Base-by-base conservation (phyloP, 805 yeast genomes). In the Lipomyces mesembrius region DNA sequence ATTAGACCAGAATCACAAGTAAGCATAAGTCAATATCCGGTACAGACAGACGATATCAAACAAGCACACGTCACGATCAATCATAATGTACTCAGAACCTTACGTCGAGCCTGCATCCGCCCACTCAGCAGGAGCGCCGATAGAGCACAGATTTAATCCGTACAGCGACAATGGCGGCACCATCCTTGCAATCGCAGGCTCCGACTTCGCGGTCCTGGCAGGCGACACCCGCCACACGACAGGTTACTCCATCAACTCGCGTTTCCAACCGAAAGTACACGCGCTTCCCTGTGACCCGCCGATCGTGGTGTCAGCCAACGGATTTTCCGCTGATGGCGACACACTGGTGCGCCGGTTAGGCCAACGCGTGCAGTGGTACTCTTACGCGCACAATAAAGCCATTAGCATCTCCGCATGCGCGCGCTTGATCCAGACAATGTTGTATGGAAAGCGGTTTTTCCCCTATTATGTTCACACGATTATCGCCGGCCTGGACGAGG, bases 211-310 rank as follows among this genome's bases (percentile, higher is more conserved):
- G 22, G 95, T 95, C 46, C 83, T 95, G 68, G 99, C 99, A 0
- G 98, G 98, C 57, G 99, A 95, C 78, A 95, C 99, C n/a, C 89
- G 99, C 82, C 96, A 90, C 75, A 91, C 97, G 4, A 88, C 90
- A 22, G 99, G 98, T 27, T 95, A 92, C 80, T 88, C 91, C 70
- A 95, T 95, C 78, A 92, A 95, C 78, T 88, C 98, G 9, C 87
- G 99, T 76, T 88, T 90, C 78, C 95, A 91, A 78, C 95, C 97
- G 55, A 93, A 92, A 78, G 90, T 95, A 64, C 89, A 91, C 74
- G 86, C 88, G 72, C 89, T 91, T 66, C 98, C 98, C 60, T 98
- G 94, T 78, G 84, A 90, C 76, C 37, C 35, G 32, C 68, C 71
- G 53, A 83, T 95, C 62, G 84, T 90, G 71, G 85, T 95, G 81